phyloP scores from a whole-genome alignment of 1,139 yeast species.

The Cylindricascospora bacillispora region DNA sequence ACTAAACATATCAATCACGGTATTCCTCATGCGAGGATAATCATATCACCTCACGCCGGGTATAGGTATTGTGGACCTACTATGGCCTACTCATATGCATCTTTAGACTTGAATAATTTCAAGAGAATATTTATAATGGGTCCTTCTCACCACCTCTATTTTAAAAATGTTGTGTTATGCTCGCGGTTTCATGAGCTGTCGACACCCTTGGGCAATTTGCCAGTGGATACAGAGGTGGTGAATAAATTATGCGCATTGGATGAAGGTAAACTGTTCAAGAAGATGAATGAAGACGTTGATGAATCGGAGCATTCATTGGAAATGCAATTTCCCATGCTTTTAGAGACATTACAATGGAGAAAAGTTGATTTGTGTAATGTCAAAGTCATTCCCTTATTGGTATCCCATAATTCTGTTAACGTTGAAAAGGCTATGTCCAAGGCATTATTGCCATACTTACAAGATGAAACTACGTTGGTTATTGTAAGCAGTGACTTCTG shows the following conservation, averaged over 20 bases:
- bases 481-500: slow-evolving; percentile 86
- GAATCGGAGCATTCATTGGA: slow-evolving; percentile 88
- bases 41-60: slow-evolving; percentile 77
- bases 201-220: slow-evolving; percentile 72
- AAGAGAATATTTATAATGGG: slow-evolving; percentile 72
- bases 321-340: slow-evolving; percentile 67
- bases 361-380: slow-evolving; percentile 31
- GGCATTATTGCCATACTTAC: slow-evolving; percentile 41
- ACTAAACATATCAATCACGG: slow-evolving; percentile 19
- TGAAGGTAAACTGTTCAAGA: slow-evolving; percentile 32
- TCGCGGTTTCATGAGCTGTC: slow-evolving; percentile 44
- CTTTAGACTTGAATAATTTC: slow-evolving; percentile 41
- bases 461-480: slow-evolving; percentile 42
- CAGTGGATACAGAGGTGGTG: slow-evolving; percentile 41
- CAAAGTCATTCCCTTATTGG: slow-evolving; percentile 64
- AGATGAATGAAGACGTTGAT: slow-evolving; percentile 52
- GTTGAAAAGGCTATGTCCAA: slow-evolving; percentile 37
- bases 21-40: slow-evolving; percentile 46
- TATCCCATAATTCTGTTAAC: slow-evolving; percentile 45
- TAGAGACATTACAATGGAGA: slow-evolving; percentile 40
- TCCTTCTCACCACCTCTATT: slow-evolving; percentile 89
- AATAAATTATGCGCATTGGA: slow-evolving; percentile 22
- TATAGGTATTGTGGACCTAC: slow-evolving; percentile 69
- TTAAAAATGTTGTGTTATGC: slow-evolving; percentile 45
- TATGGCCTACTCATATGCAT: slow-evolving; percentile 64